phyloP scores from a whole-genome alignment of 1,139 yeast species.

The Insectozyma bohioensis region DNA sequence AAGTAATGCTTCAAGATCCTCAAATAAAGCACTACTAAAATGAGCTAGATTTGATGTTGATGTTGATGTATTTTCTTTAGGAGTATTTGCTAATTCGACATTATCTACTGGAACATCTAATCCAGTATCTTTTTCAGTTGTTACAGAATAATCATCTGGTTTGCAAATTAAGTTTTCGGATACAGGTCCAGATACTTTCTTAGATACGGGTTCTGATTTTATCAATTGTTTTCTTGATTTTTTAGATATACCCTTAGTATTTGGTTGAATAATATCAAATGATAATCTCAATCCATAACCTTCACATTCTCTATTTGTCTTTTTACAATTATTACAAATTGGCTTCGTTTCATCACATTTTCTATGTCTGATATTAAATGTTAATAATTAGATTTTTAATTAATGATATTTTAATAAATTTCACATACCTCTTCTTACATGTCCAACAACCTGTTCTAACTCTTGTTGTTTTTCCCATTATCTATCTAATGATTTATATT shows the following conservation, averaged over 20 bases:
- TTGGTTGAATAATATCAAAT: conserved; percentile 46
- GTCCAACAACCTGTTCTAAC: conserved; percentile 55
- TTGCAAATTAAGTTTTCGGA: too few species aligned
- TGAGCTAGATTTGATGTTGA: conserved; percentile 8
- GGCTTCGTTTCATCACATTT: conserved; percentile 63
- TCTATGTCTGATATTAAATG: conserved; percentile 39
- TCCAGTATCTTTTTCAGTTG: too few species aligned
- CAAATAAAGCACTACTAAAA: conserved; percentile 18
- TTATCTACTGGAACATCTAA: too few species aligned
- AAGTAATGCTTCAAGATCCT: conserved; percentile 22
- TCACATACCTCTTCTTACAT: conserved; percentile 39
- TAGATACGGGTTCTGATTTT: too few species aligned
- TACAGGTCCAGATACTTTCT: too few species aligned
- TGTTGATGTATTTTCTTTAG: neutral
- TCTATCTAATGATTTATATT: too few species aligned
- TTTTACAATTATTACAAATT: conserved; percentile 49
- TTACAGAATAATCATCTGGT: too few species aligned
- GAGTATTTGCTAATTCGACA: neutral
- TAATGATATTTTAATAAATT: neutral
- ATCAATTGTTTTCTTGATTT: too few species aligned
- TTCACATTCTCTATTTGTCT: conserved; percentile 44
- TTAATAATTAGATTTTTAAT: conserved; percentile 7
- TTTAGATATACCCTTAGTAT: conserved; percentile 12
- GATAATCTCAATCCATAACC: conserved; percentile 48
- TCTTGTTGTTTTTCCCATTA: conserved; percentile 43